phyloP scores from a whole-genome alignment of 805 yeast genomes.

The Priceomyces carsonii region DNA sequence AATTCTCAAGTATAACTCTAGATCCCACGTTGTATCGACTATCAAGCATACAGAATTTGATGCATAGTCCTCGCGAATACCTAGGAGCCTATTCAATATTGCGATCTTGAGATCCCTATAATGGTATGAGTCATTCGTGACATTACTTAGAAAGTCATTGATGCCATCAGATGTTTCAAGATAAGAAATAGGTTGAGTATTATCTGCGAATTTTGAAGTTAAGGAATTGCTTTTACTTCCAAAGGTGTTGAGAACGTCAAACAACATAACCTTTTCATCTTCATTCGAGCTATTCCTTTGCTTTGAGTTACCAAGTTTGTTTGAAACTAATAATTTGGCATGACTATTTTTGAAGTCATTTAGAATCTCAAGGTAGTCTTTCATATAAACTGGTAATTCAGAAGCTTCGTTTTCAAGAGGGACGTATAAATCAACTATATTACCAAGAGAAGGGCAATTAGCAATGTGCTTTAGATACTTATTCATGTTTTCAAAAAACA shows the following conservation, averaged over 20 bases:
- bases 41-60: constrained; percentile 24
- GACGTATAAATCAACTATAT: constrained; percentile 14
- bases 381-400: constrained; percentile 11
- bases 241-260: constrained; percentile 37
- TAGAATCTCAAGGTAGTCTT: constrained; percentile 24
- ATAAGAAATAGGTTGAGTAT: constrained; percentile 9
- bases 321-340: constrained; percentile 15
- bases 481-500: constrained; percentile 24
- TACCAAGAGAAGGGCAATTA: constrained; percentile 6
- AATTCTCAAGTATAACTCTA: constrained; percentile 30
- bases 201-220: constrained; percentile 1
- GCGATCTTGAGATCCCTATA: constrained; percentile 21
- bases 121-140: constrained; percentile 11
- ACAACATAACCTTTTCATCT: constrained; percentile 31
- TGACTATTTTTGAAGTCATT: constrained; percentile 28
- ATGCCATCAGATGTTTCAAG: constrained; percentile 16
- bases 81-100: constrained; percentile 25
- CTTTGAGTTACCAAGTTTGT: constrained; percentile 5
- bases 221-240: constrained; percentile 16
- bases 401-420: constrained; percentile 5
- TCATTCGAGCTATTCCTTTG: constrained; percentile 17
- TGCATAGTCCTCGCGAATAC: neutral
- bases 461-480: constrained; percentile 8
- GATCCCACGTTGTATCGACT: constrained; percentile 40
- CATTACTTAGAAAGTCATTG: constrained; percentile 11